Evolutionary conservation across 352 stramenopile genomes (phyloP), one percentile per base, ranked within the genome.

Genomic region (Pythium pectinolyticum): DNA sequence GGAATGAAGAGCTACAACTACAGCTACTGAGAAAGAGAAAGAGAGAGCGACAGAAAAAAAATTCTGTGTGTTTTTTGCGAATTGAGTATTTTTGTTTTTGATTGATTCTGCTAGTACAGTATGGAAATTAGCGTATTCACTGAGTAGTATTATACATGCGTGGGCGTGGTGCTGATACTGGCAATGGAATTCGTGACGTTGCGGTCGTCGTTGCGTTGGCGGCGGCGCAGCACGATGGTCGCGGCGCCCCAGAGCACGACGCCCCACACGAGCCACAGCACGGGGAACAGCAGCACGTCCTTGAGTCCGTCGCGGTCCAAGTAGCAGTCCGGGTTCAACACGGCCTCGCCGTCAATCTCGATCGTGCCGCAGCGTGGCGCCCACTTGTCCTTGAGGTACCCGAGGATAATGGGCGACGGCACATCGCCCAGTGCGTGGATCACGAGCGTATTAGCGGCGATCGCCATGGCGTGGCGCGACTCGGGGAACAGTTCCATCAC

Each of bases 341-440:
- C 63, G 5, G 82, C 67, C 48, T 80, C 58, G 46, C 76, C 81
- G 68, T 86, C 72, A 17, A 82, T 80, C 52, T 86, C 82, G 39
- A 93, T 66, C 5, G 80, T 90, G 48, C 80, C 82, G 55, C 93
- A 98, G 39, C 77, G 71, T 10, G 96, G 95, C n/a, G 95, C 93
- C 70, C 95, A 89, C 27, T 74, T 61, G 66, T 98, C 96, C 74
- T 98, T 98, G 54, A 98, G 79, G 60, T 70, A 78, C 14, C 96
- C 96, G 28, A 98, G 72, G 43, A 98, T 79, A 43, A 98, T 90
- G 3, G 96, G 96, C 17, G 89, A 92, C 24, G 96, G 95, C 14
- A 99, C 96, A 73, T 99, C 96, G 8, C 96, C 96, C 12, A 98
- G 73, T 11, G 86, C 74, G 75, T 98, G 96, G 53, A 97, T 95